Conservation (phyloP, 1,284 basidiomycete genomes). For the Fomes fomentarius region DNA sequence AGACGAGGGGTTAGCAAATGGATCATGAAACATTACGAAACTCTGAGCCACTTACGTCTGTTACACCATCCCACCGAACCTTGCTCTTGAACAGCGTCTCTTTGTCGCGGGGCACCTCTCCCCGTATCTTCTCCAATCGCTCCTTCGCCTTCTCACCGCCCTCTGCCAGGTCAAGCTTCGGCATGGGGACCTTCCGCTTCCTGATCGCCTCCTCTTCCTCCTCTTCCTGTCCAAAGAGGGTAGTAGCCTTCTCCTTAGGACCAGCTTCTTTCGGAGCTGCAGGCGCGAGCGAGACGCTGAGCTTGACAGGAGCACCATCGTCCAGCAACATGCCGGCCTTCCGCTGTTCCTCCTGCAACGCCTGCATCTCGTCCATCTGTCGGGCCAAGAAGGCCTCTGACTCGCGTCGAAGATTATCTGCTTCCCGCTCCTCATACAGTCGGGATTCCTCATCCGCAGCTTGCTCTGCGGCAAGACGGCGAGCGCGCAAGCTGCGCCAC, state of each 20-base stretch:
- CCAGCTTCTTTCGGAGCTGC: constrained; percentile 49
- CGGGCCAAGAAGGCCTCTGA: constrained; percentile 87
- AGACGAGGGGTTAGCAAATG: constrained; percentile 1
- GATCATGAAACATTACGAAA: neutral
- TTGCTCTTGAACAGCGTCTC: constrained; percentile 78
- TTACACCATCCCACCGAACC: constrained; percentile 86
- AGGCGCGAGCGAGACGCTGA: constrained; percentile 71
- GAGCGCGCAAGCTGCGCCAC: constrained; percentile 74
- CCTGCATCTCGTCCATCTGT: constrained; percentile 91
- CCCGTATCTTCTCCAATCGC: constrained; percentile 74
- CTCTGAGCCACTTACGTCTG: constrained; percentile 64
- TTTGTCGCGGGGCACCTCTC: constrained; percentile 70
- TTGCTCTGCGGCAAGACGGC: constrained; percentile 73
- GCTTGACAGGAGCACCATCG: constrained; percentile 84
- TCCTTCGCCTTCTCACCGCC: constrained; percentile 77
- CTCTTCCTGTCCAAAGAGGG: constrained; percentile 80
- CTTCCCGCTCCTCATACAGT: constrained; percentile 80
- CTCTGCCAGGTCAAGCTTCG: constrained; percentile 87
- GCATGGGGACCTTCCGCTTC: constrained; percentile 79
- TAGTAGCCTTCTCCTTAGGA: constrained; percentile 52
- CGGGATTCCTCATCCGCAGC: constrained; percentile 84
- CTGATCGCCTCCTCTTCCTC: constrained; percentile 83
- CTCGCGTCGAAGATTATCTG: constrained; percentile 81
- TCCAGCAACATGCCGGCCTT: constrained; percentile 89
- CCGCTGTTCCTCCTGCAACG: constrained; percentile 83